phyloP scores from a whole-genome alignment of 2,329 filamentous ascomycete species.

The Bipolaris cookei region DNA sequence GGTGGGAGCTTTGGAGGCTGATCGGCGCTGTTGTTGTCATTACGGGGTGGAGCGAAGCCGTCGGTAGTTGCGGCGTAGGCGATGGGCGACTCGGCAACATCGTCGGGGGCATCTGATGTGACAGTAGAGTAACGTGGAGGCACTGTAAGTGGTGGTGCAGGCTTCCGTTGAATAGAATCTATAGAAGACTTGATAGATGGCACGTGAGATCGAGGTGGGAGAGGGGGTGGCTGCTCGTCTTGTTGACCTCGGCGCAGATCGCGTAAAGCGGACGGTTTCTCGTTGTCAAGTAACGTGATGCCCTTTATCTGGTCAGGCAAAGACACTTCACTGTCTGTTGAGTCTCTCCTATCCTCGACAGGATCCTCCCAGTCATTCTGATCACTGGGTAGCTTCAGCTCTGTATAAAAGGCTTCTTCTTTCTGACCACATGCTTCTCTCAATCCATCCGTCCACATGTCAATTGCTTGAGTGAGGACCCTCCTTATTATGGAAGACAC shows the following conservation, averaged over 20 bases:
- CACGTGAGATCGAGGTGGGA: conserved; percentile 47
- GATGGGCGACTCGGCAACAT: conserved; percentile 49
- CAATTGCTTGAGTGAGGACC: conserved; percentile 57
- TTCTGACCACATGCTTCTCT: conserved; percentile 52
- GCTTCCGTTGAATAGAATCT: conserved; percentile 50
- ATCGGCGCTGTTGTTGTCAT: conserved; percentile 17
- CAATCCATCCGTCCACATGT: conserved; percentile 54
- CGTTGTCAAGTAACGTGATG: conserved; percentile 54
- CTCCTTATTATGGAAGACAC: conserved; percentile 59
- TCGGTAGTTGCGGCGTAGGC: conserved; percentile 50
- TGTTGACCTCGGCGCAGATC: conserved; percentile 21
- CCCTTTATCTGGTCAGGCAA: conserved; percentile 50
- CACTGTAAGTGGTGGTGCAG: conserved; percentile 50
- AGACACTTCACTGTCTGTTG: conserved; percentile 31
- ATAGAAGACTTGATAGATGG: conserved; percentile 36
- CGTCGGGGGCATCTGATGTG: conserved; percentile 47
- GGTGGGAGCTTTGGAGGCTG: conserved; percentile 21
- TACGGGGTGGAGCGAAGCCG: conserved; percentile 46
- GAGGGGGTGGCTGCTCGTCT: conserved; percentile 38
- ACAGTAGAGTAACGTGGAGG: conserved; percentile 55
- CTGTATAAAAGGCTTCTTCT: conserved; percentile 45
- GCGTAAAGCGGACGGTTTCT: conserved; percentile 30
- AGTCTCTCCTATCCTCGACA: conserved; percentile 41
- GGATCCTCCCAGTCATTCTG: conserved; percentile 58
- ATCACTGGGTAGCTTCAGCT: conserved; percentile 51